Evolutionary conservation across 176 grass and related monocot species (phyloP), one percentile per base, ranked within the genome.

Genomic region (Elaeis guineensis): DNA sequence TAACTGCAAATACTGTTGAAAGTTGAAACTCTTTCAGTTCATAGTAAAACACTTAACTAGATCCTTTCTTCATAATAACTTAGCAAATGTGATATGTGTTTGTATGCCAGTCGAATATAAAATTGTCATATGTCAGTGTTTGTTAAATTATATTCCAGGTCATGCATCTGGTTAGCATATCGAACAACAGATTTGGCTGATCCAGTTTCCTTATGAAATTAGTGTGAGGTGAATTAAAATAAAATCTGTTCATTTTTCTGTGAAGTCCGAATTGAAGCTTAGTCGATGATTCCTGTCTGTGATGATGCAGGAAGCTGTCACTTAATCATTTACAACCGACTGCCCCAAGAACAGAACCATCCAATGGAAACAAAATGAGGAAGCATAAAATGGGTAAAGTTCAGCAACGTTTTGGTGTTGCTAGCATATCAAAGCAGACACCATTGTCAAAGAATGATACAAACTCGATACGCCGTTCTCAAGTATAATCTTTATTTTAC

Each of bases 401-500:
- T 50, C 68, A 86, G 19, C 79, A 70, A 70, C 71, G 77, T 56
- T 69, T 57, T 51, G 78, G 69, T 66, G 54, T 69, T 63, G 74
- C 79, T 63, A 69, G 77, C 61, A 73, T 85, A 70, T 84, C 83
- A 20, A 86, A 71, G 60, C 87, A 97, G 55, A 75, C 75, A 69
- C 75, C 80, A 64, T 65, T 88, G 72, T 84, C 92, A 66, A 91
- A 97, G 63, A 85, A 91, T 79, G 91, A 96, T 54, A 72, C 90
- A 50, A 96, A 77, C 59, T 71, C 75, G 75, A 87, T 90, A 70
- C 91, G 83, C 4, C 83, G 86, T 56, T 90, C 91, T 54, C 91
- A 87, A 61, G 91, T 90, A 79, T 72, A 62, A 51, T 70, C 23
- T 57, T 18, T 32, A 70, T 66, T 52, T 19, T 19, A 28, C 71